Evolutionary conservation across 2,329 filamentous ascomycete genomes (phyloP).

Genomic region (Talaromyces sp.): DNA sequence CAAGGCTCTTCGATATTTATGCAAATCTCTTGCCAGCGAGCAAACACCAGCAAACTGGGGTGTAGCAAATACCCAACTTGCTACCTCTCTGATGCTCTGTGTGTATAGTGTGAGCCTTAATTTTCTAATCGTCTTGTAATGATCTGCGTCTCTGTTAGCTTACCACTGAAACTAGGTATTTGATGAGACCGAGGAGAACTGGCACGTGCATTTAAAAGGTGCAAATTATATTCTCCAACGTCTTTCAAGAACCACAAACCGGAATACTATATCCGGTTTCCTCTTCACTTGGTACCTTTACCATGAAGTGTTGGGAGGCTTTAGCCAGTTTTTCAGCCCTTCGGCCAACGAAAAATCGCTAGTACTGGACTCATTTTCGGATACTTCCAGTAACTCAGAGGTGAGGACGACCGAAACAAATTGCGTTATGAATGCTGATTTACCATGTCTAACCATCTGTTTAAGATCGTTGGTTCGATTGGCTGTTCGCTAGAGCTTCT

Average conservation of each 20-base stretch:
- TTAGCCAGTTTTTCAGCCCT: not conserved
- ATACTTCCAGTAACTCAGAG: not conserved
- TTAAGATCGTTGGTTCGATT: too few relatives aligned
- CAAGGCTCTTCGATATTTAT: constrained; percentile 1
- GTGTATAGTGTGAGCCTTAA: constrained; percentile 1
- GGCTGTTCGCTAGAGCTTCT: too few relatives aligned
- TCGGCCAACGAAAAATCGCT: not conserved
- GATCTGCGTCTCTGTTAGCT: not conserved
- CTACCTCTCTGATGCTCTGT: constrained; percentile 8
- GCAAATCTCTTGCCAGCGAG: not conserved
- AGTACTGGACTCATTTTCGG: not conserved
- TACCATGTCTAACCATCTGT: too few relatives aligned
- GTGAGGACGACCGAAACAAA: too few relatives aligned
- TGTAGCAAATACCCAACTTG: constrained; percentile 1
- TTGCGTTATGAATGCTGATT: too few relatives aligned
- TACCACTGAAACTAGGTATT: not conserved
- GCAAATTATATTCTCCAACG: constrained; percentile 1
- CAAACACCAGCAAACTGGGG: not conserved
- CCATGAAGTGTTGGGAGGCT: constrained; percentile 9
- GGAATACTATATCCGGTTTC: not conserved
- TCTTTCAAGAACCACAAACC: not conserved
- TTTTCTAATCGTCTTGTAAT: not conserved
- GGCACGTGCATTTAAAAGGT: constrained; percentile 5
- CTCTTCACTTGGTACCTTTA: constrained; percentile 8
- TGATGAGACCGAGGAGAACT: constrained; percentile 7